These are phyloP conservation scores for Urtica urens DNA, from an alignment of 306 rosid genomes.

Conservation along the genomic window DNA sequence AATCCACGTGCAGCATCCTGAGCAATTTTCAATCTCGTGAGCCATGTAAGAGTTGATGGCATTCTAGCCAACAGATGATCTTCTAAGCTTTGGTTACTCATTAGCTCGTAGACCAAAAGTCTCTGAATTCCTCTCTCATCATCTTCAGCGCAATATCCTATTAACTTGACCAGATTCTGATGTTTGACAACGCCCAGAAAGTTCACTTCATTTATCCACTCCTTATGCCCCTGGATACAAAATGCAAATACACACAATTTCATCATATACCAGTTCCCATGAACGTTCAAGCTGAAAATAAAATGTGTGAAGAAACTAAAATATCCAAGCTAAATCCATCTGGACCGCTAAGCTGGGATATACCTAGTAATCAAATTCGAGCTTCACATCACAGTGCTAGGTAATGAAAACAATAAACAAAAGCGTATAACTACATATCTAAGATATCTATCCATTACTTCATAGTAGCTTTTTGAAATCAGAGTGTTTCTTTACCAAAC, in stretches of 20 bases:
- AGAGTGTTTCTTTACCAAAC: too few species aligned
- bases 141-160: conserved; percentile 95
- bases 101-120: conserved; percentile 83
- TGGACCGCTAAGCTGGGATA: too few species aligned
- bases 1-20: conserved; percentile 90
- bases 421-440: too few species aligned
- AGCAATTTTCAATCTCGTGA: conserved; percentile 56
- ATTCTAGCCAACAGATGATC: conserved; percentile 75
- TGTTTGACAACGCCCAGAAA: conserved; percentile 83
- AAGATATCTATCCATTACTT: too few species aligned
- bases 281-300: too few species aligned
- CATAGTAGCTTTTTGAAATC: too few species aligned
- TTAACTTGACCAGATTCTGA: conserved; percentile 72
- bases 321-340: too few species aligned
- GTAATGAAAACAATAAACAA: too few species aligned
- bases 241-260: conserved; percentile 19
- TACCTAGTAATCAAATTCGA: too few species aligned
- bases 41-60: conserved; percentile 55
- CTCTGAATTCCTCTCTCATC: conserved; percentile 97
- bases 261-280: too few species aligned
- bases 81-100: conserved; percentile 79
- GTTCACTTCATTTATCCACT: conserved; percentile 94
- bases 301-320: too few species aligned
- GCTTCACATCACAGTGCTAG: too few species aligned
- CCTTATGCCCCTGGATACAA: conserved; percentile 89